Percentiles rank a stretch among this genome's conserved stretches.
These are phyloP conservation scores for Pyrenophora seminiperda DNA, from an alignment of 2,329 filamentous ascomycete species.

Conservation along the genomic window DNA sequence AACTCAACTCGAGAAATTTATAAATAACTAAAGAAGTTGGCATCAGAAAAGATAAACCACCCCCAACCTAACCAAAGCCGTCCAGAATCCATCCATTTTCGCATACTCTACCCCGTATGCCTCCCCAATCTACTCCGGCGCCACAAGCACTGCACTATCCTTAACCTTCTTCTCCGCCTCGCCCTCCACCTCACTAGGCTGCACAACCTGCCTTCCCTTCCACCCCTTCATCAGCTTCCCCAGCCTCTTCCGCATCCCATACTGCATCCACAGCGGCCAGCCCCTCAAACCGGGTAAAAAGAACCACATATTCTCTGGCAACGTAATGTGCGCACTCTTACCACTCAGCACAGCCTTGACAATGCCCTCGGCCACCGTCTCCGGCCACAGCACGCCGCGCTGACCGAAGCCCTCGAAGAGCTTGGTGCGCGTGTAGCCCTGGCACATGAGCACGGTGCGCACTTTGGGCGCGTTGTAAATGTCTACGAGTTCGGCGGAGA, in stretches of 20 bases:
- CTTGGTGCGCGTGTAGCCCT: conserved; percentile 65
- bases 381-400: conserved; percentile 58
- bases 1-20: too few species aligned
- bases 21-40: too few species aligned
- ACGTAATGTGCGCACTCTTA: conserved; percentile 61
- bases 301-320: conserved; percentile 54
- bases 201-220: conserved; percentile 47
- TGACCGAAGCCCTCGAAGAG: conserved; percentile 64
- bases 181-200: conserved; percentile 37
- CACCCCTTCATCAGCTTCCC: conserved; percentile 43
- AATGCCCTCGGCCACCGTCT: conserved; percentile 68
- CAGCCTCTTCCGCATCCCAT: conserved; percentile 54
- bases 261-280: conserved; percentile 68
- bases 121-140: conserved; percentile 11
- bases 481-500: conserved; percentile 50
- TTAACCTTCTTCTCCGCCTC: conserved; percentile 27
- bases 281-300: conserved; percentile 50
- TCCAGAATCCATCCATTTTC: too few species aligned
- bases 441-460: conserved; percentile 69
- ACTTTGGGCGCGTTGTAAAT: conserved; percentile 67
- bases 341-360: conserved; percentile 65
- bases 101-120: too few species aligned
- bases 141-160: conserved; percentile 37
- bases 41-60: too few species aligned
- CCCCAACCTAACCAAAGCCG: too few species aligned